Evolutionary conservation across 164 flowering plant species (phyloP).

Genomic region (Dillenia turbinata): DNA sequence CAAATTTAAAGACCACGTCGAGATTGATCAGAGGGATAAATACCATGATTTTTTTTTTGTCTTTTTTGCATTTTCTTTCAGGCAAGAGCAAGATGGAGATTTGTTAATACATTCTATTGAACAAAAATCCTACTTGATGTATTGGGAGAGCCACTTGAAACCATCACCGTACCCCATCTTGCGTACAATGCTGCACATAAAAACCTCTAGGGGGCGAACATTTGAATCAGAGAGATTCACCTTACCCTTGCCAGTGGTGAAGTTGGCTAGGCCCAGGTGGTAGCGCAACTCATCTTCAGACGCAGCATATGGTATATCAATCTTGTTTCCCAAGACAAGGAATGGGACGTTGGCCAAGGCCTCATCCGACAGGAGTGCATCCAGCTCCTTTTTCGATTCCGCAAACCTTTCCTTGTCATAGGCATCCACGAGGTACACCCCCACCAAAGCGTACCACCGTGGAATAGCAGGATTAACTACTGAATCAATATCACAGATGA

Average conservation of each 20-base stretch:
- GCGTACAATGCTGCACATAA: conserved; percentile 72
- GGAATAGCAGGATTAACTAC: background rate
- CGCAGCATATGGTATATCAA: conserved; percentile 61
- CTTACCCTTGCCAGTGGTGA: conserved; percentile 72
- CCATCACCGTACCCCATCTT: conserved; percentile 61
- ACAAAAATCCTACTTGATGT: conserved; percentile 36
- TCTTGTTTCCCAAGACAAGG: conserved; percentile 52
- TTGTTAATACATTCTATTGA: too few relatives aligned
- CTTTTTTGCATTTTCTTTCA: too few relatives aligned
- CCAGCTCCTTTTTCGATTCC: conserved; percentile 64
- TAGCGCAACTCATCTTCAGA: conserved; percentile 56
- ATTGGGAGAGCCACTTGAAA: conserved; percentile 66
- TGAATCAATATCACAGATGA: background rate
- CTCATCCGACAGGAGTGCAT: conserved; percentile 67
- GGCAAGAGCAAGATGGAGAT: too few relatives aligned
- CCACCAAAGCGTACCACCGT: conserved; percentile 32
- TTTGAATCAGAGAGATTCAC: conserved; percentile 40
- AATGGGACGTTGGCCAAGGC: conserved; percentile 49
- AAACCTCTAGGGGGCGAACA: conserved; percentile 57
- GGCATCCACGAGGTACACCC: conserved; percentile 66
- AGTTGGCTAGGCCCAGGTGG: conserved; percentile 44
- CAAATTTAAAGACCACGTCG: too few relatives aligned
- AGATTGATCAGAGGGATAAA: conserved; percentile 4
- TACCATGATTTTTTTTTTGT: background rate
- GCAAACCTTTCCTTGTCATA: conserved; percentile 70